These are phyloP conservation scores for Craspedostauros australis DNA, from an alignment of 108 stramenopile genomes.

Conservation along the genomic window DNA sequence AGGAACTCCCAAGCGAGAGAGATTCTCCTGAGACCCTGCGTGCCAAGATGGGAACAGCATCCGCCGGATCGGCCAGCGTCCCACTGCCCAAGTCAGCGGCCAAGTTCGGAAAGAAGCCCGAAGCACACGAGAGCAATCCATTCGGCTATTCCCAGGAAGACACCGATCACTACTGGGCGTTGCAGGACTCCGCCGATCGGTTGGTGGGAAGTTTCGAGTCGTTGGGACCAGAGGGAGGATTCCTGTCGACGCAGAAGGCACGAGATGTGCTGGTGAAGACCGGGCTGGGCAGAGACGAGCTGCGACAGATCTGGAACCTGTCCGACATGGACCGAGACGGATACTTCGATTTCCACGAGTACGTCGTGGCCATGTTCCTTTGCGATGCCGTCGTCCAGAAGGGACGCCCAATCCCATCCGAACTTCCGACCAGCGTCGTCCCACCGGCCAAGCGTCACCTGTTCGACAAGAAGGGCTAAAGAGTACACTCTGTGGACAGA, in stretches of 20 bases:
- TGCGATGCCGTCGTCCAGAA: conserved; percentile 86
- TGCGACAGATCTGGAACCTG: conserved; percentile 92
- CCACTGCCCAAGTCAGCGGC: conserved; percentile 55
- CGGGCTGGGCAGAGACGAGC: conserved; percentile 73
- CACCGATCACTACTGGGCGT: conserved; percentile 76
- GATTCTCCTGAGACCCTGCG: conserved; percentile 76
- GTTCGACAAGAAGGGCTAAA: no score
- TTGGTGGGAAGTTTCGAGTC: conserved; percentile 59
- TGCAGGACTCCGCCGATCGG: conserved; percentile 80
- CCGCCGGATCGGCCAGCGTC: conserved; percentile 12
- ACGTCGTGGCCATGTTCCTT: conserved; percentile 90
- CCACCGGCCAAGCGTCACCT: conserved; percentile 67
- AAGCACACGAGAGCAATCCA: conserved; percentile 53
- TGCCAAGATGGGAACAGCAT: conserved; percentile 46
- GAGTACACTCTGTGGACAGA: no score
- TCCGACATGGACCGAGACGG: conserved; percentile 91
- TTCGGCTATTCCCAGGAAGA: conserved; percentile 69
- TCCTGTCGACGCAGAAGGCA: conserved; percentile 68
- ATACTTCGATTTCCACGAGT: conserved; percentile 85
- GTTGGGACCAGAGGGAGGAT: conserved; percentile 78
- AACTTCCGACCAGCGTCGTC: conserved; percentile 63
- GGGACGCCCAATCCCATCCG: conserved; percentile 73
- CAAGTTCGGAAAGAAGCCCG: conserved; percentile 66
- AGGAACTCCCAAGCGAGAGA: conserved; percentile 76
- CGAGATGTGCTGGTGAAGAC: conserved; percentile 82